Evolutionary conservation across 1,139 yeast species (phyloP), one percentile per base, ranked within the genome.

Genomic region (Geotrichum siamense): DNA sequence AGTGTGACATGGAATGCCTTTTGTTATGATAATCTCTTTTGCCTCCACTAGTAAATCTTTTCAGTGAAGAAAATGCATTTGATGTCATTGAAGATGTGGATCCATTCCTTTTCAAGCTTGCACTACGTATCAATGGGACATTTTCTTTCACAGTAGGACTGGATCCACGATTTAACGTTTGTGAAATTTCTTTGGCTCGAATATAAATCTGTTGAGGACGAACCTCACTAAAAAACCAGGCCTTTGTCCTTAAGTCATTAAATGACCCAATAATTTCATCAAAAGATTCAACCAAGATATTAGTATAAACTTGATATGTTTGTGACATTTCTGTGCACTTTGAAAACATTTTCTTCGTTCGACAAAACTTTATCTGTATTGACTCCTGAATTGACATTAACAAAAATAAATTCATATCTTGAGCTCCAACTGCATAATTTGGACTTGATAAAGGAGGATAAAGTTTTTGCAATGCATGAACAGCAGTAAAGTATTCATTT

Each of bases 221-320:
- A 16, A 62, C 59, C 39, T 64, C 68, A 5, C 55, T 52, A 26
- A 55, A 55, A 46, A 63, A 64, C 68, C 68, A 64, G 3, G 60
- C 52, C 38, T 58, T 57, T 8, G 54, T 51, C 23, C 62, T 51
- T 28, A 53, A 44, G 23, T 52, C 50, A 35, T 51, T 46, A 17
- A 59, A 45, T 15, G 39, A 27, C 5, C 31, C 38, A n/a, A 55
- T 15, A 1, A 45, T 33, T 3, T 36, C 29, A 5, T 56, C 51
- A 34, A 56, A 53, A 12, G 49, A 43, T 16, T 35, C 45, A 19
- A 47, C 33, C 20, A 49, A 44, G 15, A 48, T 43, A 22, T 53
- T 52, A 12, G 55, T 41, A 22, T 55, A 52, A 6, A 53, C 40
- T 31, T 53, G 51, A 33, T 50, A 55, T 2, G 60, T 59, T 2